Evolutionary conservation across 2,329 filamentous ascomycete genomes (phyloP).

Genomic region (Coniella lustricola): DNA sequence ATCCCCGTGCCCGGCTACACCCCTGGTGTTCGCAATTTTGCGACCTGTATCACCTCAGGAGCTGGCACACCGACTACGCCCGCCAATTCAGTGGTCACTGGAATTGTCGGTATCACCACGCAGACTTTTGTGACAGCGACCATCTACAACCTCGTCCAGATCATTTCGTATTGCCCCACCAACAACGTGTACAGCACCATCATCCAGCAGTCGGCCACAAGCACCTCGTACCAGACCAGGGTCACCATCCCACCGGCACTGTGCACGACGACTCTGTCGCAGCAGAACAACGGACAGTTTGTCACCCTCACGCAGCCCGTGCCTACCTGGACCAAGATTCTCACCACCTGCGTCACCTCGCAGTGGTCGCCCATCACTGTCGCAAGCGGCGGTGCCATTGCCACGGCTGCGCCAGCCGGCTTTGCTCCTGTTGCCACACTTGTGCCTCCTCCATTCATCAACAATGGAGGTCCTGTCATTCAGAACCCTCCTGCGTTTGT

Average conservation of each 20-base stretch:
- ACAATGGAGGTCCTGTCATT: too few relatives aligned
- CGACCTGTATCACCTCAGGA: not conserved
- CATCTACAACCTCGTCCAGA: not conserved
- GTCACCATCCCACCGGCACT: not conserved
- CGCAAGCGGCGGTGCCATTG: not conserved
- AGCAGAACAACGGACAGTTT: not conserved
- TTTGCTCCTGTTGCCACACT: not conserved
- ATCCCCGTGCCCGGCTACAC: not conserved
- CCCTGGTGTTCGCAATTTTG: not conserved
- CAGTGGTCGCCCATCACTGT: not conserved
- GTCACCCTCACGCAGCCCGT: not conserved
- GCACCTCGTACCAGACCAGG: not conserved
- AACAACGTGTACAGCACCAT: not conserved
- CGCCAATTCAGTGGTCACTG: not conserved
- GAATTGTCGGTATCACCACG: not conserved
- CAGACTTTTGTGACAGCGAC: not conserved
- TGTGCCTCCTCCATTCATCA: not conserved
- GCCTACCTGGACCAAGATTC: not conserved
- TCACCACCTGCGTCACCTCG: slow-evolving; percentile 1
- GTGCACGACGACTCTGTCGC: not conserved
- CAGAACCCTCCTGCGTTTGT: too few relatives aligned
- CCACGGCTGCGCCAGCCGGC: not conserved
- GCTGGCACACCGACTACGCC: not conserved
- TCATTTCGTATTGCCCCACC: not conserved
- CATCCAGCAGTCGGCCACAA: not conserved